Evolutionary conservation across 73 alveolate genomes (phyloP), one percentile per base, ranked within the genome.

Genomic region (Symbiodinium natans): DNA sequence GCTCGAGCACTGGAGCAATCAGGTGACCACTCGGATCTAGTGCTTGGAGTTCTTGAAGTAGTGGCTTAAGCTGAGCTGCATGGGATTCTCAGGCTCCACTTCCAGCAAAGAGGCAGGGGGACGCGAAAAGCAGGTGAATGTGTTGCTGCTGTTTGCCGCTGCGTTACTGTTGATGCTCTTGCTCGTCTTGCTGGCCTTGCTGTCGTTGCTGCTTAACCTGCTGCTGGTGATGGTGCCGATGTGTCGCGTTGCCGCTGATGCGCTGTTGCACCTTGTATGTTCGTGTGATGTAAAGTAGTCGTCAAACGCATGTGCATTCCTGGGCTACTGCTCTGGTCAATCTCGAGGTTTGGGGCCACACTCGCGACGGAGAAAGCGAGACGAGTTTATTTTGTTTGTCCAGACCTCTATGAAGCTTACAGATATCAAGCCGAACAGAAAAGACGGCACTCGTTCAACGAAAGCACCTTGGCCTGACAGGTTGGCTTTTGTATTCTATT

Each of bases 381-480:
- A 15, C 74, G 97, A 25, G 97, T 90, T 29, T 90, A 90, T 39
- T 90, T 90, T 33, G 97, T 90, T 63, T 90, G 97, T 17, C 97
- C 97, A 6, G 97, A 90, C 48, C 97, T 90, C 33, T 90, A 90
- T 27, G 97, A 90, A 41, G 97, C 97, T 68, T 90, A 90, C 41
- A 54, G 74, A 19, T 25, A 52, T 17, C 84, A 74, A 29, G 80
- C 80, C 33, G 80, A 63, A 5, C 80, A 63, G 80, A 63, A 63
- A 36, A 63, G 80, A n/a, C 80, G 80, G 80, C 80, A 63, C 80
- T 63, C 80, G 36, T 63, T 63, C 80, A 63, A 25, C 80, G 80
- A 63, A 63, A 63, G 80, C 27, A 36, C 80, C 80, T 27, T 23
- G 80, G 59, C 33, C 21, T 48, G 63, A 52, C n/a, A n/a, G n/a